Base-by-base conservation (phyloP, 495 filamentous ascomycete species). In the Neurospora sublineolata region DNA sequence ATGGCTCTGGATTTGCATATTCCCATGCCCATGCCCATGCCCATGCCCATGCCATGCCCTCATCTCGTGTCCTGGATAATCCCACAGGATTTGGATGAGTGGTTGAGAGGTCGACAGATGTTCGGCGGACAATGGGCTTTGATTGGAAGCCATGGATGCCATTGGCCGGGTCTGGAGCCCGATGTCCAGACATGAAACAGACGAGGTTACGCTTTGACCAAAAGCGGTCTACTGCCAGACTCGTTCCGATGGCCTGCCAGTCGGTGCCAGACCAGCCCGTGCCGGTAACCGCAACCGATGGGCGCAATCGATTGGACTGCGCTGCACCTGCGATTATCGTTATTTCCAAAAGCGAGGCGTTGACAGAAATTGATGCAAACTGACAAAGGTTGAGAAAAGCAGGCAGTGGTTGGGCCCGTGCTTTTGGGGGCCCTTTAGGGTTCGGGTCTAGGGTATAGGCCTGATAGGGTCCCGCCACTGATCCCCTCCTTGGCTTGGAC, bases 141-240 rank as follows among this genome's bases (percentile, higher is more conserved):
- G 52, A 33, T 33, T 60, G 52, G 52, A 60, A 60, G 52, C 52
- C 52, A 60, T 68, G 70, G 73, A 36, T 73, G 71, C 70, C 67
- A 82, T 82, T 82, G 80, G 80, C 72, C 73, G 69, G 71, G 69
- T 40, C 67, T 69, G 30, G 38, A 67, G 70, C 73, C 74, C 75
- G 78, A 71, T 73, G 71, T 75, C 70, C 70, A 72, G 72, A 79
- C 72, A 76, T 82, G 80, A 83, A 82, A 83, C 80, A 82, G 77
- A 78, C 79, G 79, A 80, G 74, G 78, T 76, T 44, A 71, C 70
- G 69, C 70, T 60, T 70, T 73, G 72, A 72, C 71, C 46, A 18
- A 74, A 77, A 77, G 71, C 67, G 67, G 73, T 72, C 69, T 75
- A 40, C 69, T 33, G 52, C 52, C 52, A 60, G 52, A 60, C 23